Conservation (phyloP, 2,329 filamentous ascomycete genomes). For the Sclerotinia minor region DNA sequence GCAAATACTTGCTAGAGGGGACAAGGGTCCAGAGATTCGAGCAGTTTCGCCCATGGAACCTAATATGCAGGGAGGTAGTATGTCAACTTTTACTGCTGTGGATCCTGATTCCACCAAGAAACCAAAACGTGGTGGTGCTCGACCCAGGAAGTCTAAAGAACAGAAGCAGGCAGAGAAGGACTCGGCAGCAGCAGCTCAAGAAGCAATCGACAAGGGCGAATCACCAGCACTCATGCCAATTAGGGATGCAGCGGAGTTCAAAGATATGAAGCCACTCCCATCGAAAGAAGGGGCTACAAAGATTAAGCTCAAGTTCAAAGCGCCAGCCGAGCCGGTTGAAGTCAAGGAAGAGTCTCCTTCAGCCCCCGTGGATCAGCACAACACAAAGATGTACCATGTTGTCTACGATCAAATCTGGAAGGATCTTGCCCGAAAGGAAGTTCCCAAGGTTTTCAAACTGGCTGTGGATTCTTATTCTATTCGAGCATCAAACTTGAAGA, state of each 20-base stretch:
- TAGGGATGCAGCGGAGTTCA: slow-evolving; percentile 13
- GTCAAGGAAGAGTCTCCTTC: slow-evolving; percentile 47
- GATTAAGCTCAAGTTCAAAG: slow-evolving; percentile 57
- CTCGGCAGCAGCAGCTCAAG: slow-evolving; percentile 83
- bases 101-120: slow-evolving; percentile 53
- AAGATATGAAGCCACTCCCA: slow-evolving; percentile 30
- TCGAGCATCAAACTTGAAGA: slow-evolving; percentile 93
- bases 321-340: slow-evolving; percentile 33
- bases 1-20: slow-evolving; percentile 80
- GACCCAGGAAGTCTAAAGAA: slow-evolving; percentile 88
- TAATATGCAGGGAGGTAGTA: slow-evolving; percentile 80
- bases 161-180: slow-evolving; percentile 80
- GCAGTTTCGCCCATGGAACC: slow-evolving; percentile 70
- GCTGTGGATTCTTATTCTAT: slow-evolving; percentile 82
- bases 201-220: slow-evolving; percentile 75
- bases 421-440: slow-evolving; percentile 89
- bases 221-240: slow-evolving; percentile 60
- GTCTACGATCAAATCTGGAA: slow-evolving; percentile 98
- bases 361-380: slow-evolving; percentile 52
- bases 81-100: slow-evolving; percentile 73
- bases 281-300: slow-evolving; percentile 53
- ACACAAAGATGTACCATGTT: slow-evolving; percentile 91
- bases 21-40: slow-evolving; percentile 70
- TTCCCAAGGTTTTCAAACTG: slow-evolving; percentile 87
- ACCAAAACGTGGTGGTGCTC: slow-evolving; percentile 52